These are phyloP conservation scores for Vigna reflexopilosa DNA, from an alignment of 306 rosid genomes.

Conservation along the genomic window DNA sequence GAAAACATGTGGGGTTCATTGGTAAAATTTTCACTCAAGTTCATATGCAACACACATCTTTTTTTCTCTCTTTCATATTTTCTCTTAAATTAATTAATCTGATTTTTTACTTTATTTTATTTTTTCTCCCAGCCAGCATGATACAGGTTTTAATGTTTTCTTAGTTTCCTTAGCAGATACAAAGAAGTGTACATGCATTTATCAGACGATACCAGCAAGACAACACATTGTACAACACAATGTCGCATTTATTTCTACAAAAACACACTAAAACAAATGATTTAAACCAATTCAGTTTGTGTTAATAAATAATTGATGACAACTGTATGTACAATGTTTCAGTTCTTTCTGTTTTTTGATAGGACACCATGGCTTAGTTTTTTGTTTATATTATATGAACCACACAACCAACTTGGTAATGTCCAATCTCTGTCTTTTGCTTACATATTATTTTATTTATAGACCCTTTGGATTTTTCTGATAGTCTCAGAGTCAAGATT, in stretches of 20 bases:
- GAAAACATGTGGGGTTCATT: too few relatives aligned
- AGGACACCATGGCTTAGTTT: constrained; percentile 40
- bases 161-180: not conserved
- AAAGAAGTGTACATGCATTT: not conserved
- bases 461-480: constrained; percentile 4
- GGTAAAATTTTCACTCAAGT: too few relatives aligned
- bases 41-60: too few relatives aligned
- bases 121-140: too few relatives aligned
- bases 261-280: not conserved
- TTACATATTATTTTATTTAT: constrained; percentile 11
- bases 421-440: not conserved
- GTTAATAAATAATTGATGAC: constrained; percentile 53
- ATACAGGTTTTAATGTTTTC: not conserved
- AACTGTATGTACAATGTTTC: constrained; percentile 41
- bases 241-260: not conserved
- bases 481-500: constrained; percentile 43
- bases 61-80: too few relatives aligned
- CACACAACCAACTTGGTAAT: constrained; percentile 31
- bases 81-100: too few relatives aligned
- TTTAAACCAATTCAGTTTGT: constrained; percentile 14
- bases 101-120: too few relatives aligned
- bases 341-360: constrained; percentile 42
- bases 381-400: constrained; percentile 29
- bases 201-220: not conserved
- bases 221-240: not conserved